These are phyloP conservation scores for Thecamonas trahens DNA, from an alignment of 78 protist genomes.

Conservation along the genomic window DNA sequence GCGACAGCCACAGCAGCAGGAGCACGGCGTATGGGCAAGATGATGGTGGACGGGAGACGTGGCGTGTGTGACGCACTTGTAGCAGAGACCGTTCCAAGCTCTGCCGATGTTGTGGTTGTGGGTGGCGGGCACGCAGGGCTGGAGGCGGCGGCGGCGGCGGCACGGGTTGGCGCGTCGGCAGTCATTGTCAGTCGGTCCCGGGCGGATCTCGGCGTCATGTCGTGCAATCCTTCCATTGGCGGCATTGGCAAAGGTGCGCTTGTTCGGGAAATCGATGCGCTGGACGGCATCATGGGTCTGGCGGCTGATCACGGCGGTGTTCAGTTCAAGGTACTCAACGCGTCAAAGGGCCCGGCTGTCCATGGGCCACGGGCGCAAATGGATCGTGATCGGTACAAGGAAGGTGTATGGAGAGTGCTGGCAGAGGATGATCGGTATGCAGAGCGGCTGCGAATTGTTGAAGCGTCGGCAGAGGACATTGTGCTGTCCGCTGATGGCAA, in stretches of 20 bases:
- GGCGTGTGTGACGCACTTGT: no score
- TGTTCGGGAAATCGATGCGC: conserved; percentile 88
- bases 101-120: conserved; percentile 57
- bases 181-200: conserved; percentile 63
- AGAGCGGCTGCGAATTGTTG: no score
- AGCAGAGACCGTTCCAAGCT: no score
- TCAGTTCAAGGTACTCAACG: conserved; percentile 58
- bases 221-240: conserved; percentile 95
- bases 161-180: conserved; percentile 75
- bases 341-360: conserved; percentile 86
- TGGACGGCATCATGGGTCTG: conserved; percentile 81
- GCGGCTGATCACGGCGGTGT: conserved; percentile 57
- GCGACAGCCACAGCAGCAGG: no score
- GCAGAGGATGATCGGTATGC: no score
- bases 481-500: no score
- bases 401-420: no score
- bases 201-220: conserved; percentile 61
- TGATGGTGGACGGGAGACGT: no score
- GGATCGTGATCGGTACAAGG: conserved; percentile 78
- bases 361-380: conserved; percentile 90
- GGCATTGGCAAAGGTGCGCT: conserved; percentile 92
- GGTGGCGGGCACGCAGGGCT: conserved; percentile 96
- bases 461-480: no score
- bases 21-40: no score
- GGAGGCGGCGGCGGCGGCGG: conserved; percentile 88